Conservation (phyloP, 139 green algal genomes). For the Marvania coccoides region DNA sequence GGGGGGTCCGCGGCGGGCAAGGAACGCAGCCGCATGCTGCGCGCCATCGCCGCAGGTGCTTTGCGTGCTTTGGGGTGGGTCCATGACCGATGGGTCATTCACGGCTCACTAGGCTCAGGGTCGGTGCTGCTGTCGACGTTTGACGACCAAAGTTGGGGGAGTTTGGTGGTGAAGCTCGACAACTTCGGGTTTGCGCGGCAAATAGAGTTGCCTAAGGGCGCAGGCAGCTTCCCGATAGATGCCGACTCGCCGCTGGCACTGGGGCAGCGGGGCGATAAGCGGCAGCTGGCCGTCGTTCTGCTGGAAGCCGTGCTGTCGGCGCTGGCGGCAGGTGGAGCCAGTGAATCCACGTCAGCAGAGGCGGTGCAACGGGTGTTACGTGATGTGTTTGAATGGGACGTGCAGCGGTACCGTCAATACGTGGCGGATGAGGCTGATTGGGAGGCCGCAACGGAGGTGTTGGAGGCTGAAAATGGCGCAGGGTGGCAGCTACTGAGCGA, state of each 20-base stretch:
- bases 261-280: slow-evolving; percentile 11
- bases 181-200: slow-evolving; percentile 62
- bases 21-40: slow-evolving; percentile 30
- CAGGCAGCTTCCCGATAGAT: neutral
- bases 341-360: neutral
- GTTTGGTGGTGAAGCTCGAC: slow-evolving; percentile 68
- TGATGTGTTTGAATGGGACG: slow-evolving; percentile 25
- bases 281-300: slow-evolving; percentile 17
- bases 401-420: slow-evolving; percentile 22
- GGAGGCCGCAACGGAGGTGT: slow-evolving; percentile 25
- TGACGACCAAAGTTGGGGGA: slow-evolving; percentile 30
- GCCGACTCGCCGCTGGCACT: slow-evolving; percentile 32
- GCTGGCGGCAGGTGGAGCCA: neutral
- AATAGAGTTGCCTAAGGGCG: neutral
- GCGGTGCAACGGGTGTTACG: slow-evolving; percentile 13
- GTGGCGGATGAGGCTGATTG: slow-evolving; percentile 29
- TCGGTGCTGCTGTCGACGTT: slow-evolving; percentile 55
- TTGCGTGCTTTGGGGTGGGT: slow-evolving; percentile 50
- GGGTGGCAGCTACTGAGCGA: slow-evolving; percentile 46
- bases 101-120: slow-evolving; percentile 59
- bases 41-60: slow-evolving; percentile 25
- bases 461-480: slow-evolving; percentile 29
- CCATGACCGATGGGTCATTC: slow-evolving; percentile 49
- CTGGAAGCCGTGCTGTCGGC: slow-evolving; percentile 23
- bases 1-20: neutral